Conservation (phyloP, 192 early-diverging fungal species). For the Coemansia asiatica region DNA sequence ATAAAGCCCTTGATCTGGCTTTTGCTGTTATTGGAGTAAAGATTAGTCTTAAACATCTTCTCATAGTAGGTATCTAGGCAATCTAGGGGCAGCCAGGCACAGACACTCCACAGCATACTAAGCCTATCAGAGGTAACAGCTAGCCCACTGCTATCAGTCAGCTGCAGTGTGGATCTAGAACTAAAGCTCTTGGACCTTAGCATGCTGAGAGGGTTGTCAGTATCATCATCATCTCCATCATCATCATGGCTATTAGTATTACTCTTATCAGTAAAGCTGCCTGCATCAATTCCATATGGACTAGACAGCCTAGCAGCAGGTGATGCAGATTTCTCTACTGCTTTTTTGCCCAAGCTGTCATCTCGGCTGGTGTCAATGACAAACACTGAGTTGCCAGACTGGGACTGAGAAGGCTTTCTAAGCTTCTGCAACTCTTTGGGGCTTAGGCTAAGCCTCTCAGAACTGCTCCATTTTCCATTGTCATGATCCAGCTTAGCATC, state of each 20-base stretch:
- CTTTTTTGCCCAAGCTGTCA: background rate
- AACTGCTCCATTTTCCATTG: background rate
- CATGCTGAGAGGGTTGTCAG: conserved; percentile 6
- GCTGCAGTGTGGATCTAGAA: background rate
- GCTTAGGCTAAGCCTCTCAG: background rate
- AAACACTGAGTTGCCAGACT: background rate
- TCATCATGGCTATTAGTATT: background rate
- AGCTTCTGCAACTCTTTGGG: background rate
- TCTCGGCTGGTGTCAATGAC: background rate
- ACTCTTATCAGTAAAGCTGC: background rate
- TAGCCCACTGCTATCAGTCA: conserved; percentile 13
- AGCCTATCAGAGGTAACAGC: conserved; percentile 19
- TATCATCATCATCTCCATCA: conserved; percentile 24
- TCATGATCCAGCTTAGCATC: background rate
- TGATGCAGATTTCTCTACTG: background rate
- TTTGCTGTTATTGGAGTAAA: conserved; percentile 17
- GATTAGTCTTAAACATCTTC: background rate
- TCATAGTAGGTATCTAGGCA: conserved; percentile 15
- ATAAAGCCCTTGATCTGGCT: conserved; percentile 11
- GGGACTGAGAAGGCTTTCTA: background rate
- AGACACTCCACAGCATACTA: conserved; percentile 27
- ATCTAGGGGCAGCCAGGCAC: conserved; percentile 36
- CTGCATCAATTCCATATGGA: background rate
- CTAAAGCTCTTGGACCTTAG: conserved; percentile 17
- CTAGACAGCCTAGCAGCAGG: background rate